Evolutionary conservation across 2,329 filamentous ascomycete species (phyloP), one percentile per base, ranked within the genome.

Genomic region (Xylaria hypoxylon): DNA sequence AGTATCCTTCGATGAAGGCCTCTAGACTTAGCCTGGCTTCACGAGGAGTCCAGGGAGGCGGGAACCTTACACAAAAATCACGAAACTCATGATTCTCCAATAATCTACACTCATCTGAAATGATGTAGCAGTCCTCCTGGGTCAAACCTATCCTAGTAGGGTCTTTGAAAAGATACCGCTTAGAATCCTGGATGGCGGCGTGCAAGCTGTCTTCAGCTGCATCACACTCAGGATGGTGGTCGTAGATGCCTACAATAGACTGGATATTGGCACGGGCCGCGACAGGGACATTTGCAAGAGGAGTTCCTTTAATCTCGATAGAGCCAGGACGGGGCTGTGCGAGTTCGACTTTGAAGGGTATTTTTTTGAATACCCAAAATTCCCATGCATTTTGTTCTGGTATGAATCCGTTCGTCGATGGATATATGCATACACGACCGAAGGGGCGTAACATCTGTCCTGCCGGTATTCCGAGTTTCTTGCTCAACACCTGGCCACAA

Each of bases 141-240:
- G 73, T 59, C 5, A 33, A n/a, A 2, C 69, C 67, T 2, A 70
- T 70, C 13, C 59, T 72, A 2, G 67, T 64, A 5, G 71, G 64
- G n/a, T 76, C 77, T 51, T 77, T 79, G 73, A 77, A 80, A 35
- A 75, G 69, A 38, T 71, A 79, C 1, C 48, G 40, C 45, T 75
- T 52, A 1, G 28, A 24, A 33, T 40, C 44, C 0, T 45, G 26
- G 0, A 59, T 7, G 11, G n/a, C 19, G 15, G 71, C 64, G 48
- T 75, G 74, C 0, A 80, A 69, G 19, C 72, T 75, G 7, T 72
- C 48, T 59, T 77, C 76, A 0, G 78, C 72, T 1, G 72, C 71
- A n/a, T 77, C 77, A 45, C 78, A 80, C 8, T 73, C 35, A 1
- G 73, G 71, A 5, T 64, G 52, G 17, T 70, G 65, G 1, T 50